Conservation (phyloP, 768 basidiomycete species). For the Lactifluus pinguis region DNA sequence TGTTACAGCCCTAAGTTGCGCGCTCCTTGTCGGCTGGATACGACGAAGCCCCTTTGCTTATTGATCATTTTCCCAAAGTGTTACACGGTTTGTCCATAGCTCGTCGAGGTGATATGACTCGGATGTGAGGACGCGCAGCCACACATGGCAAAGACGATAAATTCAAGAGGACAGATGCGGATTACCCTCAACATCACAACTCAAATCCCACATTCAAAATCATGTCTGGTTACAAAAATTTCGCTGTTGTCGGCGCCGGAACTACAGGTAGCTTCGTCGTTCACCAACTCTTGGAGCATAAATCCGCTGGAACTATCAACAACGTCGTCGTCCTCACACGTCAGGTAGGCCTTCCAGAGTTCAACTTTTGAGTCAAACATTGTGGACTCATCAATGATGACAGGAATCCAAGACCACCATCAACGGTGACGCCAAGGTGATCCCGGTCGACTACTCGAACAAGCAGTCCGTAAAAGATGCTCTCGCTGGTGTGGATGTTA, state of each 20-base stretch:
- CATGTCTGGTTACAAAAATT: conserved; percentile 14
- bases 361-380: not conserved
- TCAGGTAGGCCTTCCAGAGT: not conserved
- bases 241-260: conserved; percentile 6
- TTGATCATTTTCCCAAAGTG: no score
- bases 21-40: no score
- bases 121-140: no score
- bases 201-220: not conserved
- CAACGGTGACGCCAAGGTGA: conserved; percentile 1
- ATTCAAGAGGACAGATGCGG: no score
- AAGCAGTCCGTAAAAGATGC: conserved; percentile 7
- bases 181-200: not conserved
- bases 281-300: conserved; percentile 11
- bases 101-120: no score
- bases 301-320: conserved; percentile 2
- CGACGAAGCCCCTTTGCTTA: no score
- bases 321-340: conserved; percentile 15
- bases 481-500: conserved; percentile 6
- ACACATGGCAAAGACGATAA: no score
- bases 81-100: no score
- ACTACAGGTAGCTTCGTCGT: conserved; percentile 11
- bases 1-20: no score
- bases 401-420: conserved; percentile 4
- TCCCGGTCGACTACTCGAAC: conserved; percentile 14
- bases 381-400: not conserved